Base-by-base conservation (phyloP, 108 stramenopile genomes). In the Epithemia pelagica region DNA sequence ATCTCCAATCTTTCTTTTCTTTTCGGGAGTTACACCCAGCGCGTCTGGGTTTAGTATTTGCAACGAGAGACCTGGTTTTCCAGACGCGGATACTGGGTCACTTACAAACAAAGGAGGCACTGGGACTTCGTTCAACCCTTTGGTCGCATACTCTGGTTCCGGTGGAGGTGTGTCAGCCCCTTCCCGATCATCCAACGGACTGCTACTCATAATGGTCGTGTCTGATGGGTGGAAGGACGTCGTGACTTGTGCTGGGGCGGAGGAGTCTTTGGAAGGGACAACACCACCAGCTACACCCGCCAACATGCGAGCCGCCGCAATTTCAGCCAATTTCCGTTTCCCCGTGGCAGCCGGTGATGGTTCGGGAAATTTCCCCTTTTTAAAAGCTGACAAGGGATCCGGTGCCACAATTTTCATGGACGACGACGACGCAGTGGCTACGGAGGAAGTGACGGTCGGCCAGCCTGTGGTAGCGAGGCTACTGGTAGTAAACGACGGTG, bases 1-100 rank as follows among this genome's bases (percentile, higher is more conserved):
- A 60, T 78, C 74, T 56, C 64, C 66, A 10, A 46, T 15, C 52
- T 69, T 60, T 56, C 67, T 64, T 60, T 64, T 74, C 28, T 60
- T 54, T n/a, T 73, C 59, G 18, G 65, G 66, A n/a, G 81, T 65
- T 18, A 78, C 77, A 52, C 76, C 80, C 46, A 94, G 58, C 29
- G 62, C 61, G 61, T 90, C 89, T 52, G 92, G 92, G 74, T 94
- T 94, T 3, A 94, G 79, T 76, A 94, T 94, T 64, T 93, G 92
- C 59, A 93, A 67, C 10, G 86, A 77, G 55, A 83, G 31, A 28
- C 80, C 82, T 30, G 70, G 71, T 33, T 73, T 70, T 8, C 24
- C 56, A 22, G 74, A 21, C 21, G 59, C 46, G 32, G 51, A 28
- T 3, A 27, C 32, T 10, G 28, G 28, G 0, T 27, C 59, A 28